Percentiles rank a stretch among this genome's conserved stretches.
These are phyloP conservation scores for Trichoderma sp. DNA, from an alignment of 2,329 filamentous ascomycete species.

Conservation along the genomic window DNA sequence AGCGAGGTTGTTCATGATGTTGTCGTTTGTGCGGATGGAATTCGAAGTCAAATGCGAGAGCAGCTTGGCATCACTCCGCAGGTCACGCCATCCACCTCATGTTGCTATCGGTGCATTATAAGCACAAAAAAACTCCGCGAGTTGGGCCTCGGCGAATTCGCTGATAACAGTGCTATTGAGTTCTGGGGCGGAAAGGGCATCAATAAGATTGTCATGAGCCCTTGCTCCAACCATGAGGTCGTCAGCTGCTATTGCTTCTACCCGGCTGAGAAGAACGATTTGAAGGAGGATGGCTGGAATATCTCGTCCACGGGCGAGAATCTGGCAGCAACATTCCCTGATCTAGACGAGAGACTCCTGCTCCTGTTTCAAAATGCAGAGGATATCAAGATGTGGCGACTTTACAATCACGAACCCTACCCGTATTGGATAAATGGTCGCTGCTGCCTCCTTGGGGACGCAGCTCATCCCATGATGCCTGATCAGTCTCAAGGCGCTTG, in stretches of 20 bases:
- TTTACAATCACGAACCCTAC: slow-evolving; percentile 48
- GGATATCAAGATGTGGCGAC: slow-evolving; percentile 60
- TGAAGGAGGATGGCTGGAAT: slow-evolving; percentile 55
- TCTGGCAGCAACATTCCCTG: slow-evolving; percentile 54
- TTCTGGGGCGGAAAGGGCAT: slow-evolving; percentile 63
- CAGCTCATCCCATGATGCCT: slow-evolving; percentile 65
- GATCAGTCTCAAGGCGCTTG: slow-evolving; percentile 65
- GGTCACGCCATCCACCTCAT: slow-evolving; percentile 51
- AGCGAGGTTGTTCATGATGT: slow-evolving; percentile 49
- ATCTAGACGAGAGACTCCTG: slow-evolving; percentile 53
- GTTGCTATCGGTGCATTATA: slow-evolving; percentile 61
- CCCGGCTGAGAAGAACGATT: slow-evolving; percentile 55
- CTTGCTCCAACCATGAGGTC: slow-evolving; percentile 59
- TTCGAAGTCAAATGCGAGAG: slow-evolving; percentile 55
- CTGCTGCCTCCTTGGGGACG: slow-evolving; percentile 58
- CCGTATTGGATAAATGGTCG: slow-evolving; percentile 46
- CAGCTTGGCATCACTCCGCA: slow-evolving; percentile 54
- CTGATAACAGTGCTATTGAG: slow-evolving; percentile 54
- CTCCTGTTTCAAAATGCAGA: slow-evolving; percentile 54
- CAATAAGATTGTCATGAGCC: slow-evolving; percentile 63
- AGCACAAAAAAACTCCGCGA: slow-evolving; percentile 50
- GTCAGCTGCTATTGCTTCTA: slow-evolving; percentile 68
- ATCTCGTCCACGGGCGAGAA: slow-evolving; percentile 50
- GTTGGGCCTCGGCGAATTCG: slow-evolving; percentile 57
- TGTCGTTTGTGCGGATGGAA: slow-evolving; percentile 59